phyloP scores from a whole-genome alignment of 768 basidiomycete species.

The Suillus hirtellus region DNA sequence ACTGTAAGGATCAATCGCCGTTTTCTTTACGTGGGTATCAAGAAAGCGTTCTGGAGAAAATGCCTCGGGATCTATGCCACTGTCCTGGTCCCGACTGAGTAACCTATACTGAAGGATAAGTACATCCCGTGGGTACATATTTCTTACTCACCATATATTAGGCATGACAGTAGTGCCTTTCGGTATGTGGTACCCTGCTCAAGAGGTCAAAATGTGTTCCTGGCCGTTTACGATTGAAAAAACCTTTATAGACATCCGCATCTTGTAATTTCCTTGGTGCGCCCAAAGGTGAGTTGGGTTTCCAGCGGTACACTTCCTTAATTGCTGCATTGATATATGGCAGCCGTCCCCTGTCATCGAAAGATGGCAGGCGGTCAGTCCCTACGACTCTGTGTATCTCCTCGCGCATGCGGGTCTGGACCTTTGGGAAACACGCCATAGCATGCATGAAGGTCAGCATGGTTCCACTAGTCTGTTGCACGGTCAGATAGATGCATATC shows the following conservation, averaged over 20 bases:
- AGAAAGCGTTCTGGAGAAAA: conserved; percentile 13
- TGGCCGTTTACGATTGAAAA: neutral
- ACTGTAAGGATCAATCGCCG: conserved; percentile 8
- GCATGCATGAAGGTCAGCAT: conserved; percentile 12
- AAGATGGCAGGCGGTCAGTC: conserved; percentile 40
- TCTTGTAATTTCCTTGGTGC: conserved; percentile 16
- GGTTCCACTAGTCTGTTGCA: conserved; percentile 6
- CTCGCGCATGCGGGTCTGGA: conserved; percentile 5
- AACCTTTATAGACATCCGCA: conserved; percentile 14
- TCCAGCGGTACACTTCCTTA: conserved; percentile 26
- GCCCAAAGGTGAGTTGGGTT: conserved; percentile 15
- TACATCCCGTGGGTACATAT: neutral
- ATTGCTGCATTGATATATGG: conserved; percentile 36
- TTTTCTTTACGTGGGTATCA: conserved; percentile 4
- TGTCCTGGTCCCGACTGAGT: conserved; percentile 8
- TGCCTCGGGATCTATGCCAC: conserved; percentile 7
- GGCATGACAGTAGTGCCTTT: conserved; percentile 7
- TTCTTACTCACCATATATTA: conserved; percentile 6
- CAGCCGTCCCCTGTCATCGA: conserved; percentile 41
- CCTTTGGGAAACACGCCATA: conserved; percentile 10
- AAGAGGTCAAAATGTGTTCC: neutral
- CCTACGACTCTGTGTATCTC: conserved; percentile 50
- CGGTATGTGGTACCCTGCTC: conserved; percentile 10
- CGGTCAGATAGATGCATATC: neutral
- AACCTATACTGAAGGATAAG: conserved; percentile 1